Evolutionary conservation across 305 asterid species (phyloP).

Genomic region (Fraxinus paxiana): DNA sequence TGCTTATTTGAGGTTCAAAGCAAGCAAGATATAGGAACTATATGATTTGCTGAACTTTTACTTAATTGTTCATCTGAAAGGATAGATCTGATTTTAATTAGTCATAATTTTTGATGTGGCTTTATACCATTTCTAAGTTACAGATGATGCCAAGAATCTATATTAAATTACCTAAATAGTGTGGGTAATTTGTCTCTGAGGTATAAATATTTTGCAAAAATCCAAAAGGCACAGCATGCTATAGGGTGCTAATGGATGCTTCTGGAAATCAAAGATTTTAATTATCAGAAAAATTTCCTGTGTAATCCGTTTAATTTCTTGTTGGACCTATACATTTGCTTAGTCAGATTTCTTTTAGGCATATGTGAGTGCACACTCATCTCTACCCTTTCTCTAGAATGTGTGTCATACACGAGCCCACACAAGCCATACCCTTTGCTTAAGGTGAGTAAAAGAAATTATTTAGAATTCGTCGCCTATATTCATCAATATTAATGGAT

Average conservation of each 20-base stretch:
- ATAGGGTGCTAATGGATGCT: not conserved
- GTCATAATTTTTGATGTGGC: not conserved
- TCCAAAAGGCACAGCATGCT: not conserved
- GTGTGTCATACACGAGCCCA: not conserved
- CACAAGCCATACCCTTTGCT: not conserved
- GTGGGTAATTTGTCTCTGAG: not conserved
- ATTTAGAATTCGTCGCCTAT: not conserved
- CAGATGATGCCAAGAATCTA: not conserved
- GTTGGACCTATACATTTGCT: not conserved
- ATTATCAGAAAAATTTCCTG: not conserved
- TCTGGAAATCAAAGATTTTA: not conserved
- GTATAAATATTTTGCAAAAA: not conserved
- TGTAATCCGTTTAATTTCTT: not conserved
- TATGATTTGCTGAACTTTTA: too few species aligned
- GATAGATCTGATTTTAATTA: not conserved
- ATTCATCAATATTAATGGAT: not conserved
- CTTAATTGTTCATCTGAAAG: not conserved
- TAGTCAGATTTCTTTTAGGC: slow-evolving; percentile 1
- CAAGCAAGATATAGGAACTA: not conserved
- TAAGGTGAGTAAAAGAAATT: not conserved
- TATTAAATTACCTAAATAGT: not conserved
- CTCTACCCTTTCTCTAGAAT: not conserved
- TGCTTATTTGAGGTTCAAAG: not conserved
- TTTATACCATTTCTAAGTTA: not conserved
- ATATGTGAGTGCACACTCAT: not conserved